Conservation (phyloP, 305 asterid genomes). For the Euphrasia arctica region DNA sequence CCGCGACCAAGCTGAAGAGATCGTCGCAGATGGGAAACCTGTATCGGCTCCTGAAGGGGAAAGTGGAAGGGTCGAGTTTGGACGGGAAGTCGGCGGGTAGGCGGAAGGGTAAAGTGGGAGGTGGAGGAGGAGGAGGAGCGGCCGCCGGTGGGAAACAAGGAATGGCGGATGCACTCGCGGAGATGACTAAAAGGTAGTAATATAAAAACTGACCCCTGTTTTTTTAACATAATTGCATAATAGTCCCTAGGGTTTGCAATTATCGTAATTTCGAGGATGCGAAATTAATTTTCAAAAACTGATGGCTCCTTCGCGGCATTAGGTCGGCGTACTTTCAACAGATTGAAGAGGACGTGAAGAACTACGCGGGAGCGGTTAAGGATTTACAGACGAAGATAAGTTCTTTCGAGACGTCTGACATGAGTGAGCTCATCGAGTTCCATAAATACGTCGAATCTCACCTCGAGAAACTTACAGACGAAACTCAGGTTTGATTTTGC, state of each 20-base stretch:
- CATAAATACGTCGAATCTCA: slow-evolving; percentile 66
- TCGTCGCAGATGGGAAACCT: slow-evolving; percentile 87
- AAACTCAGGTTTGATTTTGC: slow-evolving; percentile 49
- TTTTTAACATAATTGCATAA: too few relatives aligned
- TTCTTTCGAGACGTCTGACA: slow-evolving; percentile 65
- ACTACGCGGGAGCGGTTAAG: slow-evolving; percentile 41
- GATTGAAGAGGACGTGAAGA: slow-evolving; percentile 77
- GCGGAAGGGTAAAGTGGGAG: slow-evolving; percentile 49
- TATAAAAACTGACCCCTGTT: too few relatives aligned
- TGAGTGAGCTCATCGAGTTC: slow-evolving; percentile 64
- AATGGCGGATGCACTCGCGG: slow-evolving; percentile 87
- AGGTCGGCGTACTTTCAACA: slow-evolving; percentile 78
- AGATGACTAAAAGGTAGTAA: slow-evolving; percentile 68
- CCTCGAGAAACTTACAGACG: slow-evolving; percentile 76
- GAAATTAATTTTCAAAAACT: background rate
- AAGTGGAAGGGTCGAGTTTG: slow-evolving; percentile 72
- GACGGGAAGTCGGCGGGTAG: slow-evolving; percentile 44
- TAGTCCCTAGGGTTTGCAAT: too few relatives aligned
- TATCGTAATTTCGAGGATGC: background rate
- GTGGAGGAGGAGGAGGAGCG: slow-evolving; percentile 13
- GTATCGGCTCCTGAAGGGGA: slow-evolving; percentile 75
- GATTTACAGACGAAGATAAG: slow-evolving; percentile 49
- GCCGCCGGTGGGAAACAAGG: slow-evolving; percentile 61
- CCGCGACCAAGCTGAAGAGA: slow-evolving; percentile 65
- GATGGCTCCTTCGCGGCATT: slow-evolving; percentile 8